Evolutionary conservation across 371 early-diverging fungal genomes (phyloP), one percentile per base, ranked within the genome.

Genomic region (Mortierella sp.): DNA sequence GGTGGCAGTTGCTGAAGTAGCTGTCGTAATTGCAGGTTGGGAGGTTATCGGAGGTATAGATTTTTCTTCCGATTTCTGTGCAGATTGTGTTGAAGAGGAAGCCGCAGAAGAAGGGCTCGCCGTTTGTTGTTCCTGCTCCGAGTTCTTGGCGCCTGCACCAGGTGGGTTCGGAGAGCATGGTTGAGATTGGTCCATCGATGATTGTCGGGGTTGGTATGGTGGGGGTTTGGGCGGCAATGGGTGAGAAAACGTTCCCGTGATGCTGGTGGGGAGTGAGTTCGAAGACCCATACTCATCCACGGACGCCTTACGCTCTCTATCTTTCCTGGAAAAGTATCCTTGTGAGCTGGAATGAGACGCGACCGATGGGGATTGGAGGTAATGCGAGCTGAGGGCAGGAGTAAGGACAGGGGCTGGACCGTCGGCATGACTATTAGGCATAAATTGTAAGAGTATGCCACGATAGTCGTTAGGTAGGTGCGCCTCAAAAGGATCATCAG

Each of bases 181-280:
- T n/a, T 55, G 72, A 9, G 74, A 37, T 34, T 75, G 85, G 46
- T 85, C 85, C 13, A 50, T 48, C 9, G 81, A 78, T 14, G 79
- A 69, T 14, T 78, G 81, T n/a, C 85, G 81, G 4, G 78, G 73
- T 9, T 81, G 85, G 19, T 75, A 72, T 28, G 80, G 76, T 69
- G 67, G 75, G 19, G 86, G 86, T 53, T 82, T 86, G 26, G 86
- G 86, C 4, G 86, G 86, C 48, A 86, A 51, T 1, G 82, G 86
- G 51, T 86, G 86, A 9, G 86, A 76, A 55, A 86, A 74, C 8
- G 77, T 64, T 44, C 77, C 77, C 2, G 77, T 21, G 31, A 53
- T 19, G 24, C 51, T 34, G 1, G 69, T 24, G 21, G 77, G 28
- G 10, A 64, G 71, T 19, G 74, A 61, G 43, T 6, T 70, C 5